phyloP scores from a whole-genome alignment of 1,139 yeast species.

The Yamadazyma oceani region DNA sequence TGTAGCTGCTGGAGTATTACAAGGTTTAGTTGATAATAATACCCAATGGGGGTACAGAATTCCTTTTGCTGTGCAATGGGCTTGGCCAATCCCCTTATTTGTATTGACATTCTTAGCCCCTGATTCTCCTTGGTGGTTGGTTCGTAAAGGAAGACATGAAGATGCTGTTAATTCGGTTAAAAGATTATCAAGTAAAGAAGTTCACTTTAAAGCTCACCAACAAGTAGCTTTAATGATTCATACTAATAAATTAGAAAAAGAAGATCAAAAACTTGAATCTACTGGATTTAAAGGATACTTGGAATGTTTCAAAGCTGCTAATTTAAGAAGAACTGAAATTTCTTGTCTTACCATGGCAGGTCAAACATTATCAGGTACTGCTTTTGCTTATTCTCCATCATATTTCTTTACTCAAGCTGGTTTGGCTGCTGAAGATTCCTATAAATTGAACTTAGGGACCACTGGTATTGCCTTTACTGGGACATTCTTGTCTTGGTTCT shows the following conservation, averaged over 20 bases:
- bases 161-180: conserved; percentile 5
- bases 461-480: conserved; percentile 20
- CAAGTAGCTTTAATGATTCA: conserved; percentile 18
- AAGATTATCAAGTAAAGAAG: conserved; percentile 1
- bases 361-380: conserved; percentile 51
- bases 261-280: conserved; percentile 2
- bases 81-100: conserved; percentile 28
- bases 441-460: conserved; percentile 26
- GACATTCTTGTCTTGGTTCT: conserved; percentile 11
- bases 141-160: conserved; percentile 3
- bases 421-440: conserved; percentile 31
- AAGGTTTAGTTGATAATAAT: conserved; percentile 23
- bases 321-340: conserved; percentile 54
- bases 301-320: conserved; percentile 50
- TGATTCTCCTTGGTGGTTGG: conserved; percentile 17
- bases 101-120: conserved; percentile 26
- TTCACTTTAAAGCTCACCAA: conserved; percentile 14
- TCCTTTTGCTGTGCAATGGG: conserved; percentile 44
- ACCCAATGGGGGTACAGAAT: conserved; percentile 33
- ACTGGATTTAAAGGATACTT: conserved; percentile 18
- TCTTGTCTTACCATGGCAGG: conserved; percentile 45
- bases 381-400: conserved; percentile 50
- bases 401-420: conserved; percentile 53
- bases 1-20: conserved; percentile 37
- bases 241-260: conserved; percentile 18